Percentiles rank a stretch among this genome's conserved stretches.
Evolutionary conservation across 2,329 filamentous ascomycete genomes (phyloP).

Genomic region (Aspergillus sergii): DNA sequence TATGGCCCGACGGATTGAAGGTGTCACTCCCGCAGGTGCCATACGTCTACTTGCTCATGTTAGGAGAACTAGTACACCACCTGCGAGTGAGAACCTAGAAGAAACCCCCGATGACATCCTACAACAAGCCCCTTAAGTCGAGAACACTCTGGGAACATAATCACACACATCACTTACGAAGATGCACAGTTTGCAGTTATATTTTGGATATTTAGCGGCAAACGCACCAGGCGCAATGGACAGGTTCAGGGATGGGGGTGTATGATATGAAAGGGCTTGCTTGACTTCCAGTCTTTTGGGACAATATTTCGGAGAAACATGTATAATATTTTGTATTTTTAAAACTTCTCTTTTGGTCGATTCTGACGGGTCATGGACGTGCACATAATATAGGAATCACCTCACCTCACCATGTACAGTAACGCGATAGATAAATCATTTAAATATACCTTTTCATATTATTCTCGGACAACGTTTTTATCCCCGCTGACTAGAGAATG

Average conservation of each 20-base stretch:
- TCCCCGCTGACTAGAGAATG: neutral
- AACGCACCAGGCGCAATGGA: neutral
- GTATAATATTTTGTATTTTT: neutral
- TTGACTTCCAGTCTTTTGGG: neutral
- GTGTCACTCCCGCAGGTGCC: slow-evolving; percentile 56
- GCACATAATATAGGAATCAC: neutral
- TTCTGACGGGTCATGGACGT: neutral
- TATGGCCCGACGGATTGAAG: slow-evolving; percentile 86
- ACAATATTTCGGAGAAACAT: neutral
- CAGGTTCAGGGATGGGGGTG: neutral
- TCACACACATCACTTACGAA: neutral
- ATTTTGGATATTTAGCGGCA: neutral
- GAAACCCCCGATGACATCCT: slow-evolving; percentile 21
- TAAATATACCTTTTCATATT: neutral
- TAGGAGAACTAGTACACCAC: slow-evolving; percentile 18
- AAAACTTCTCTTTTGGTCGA: neutral
- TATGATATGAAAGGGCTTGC: neutral
- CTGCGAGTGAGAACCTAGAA: slow-evolving; percentile 12
- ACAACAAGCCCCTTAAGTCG: slow-evolving; percentile 9
- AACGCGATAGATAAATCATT: neutral
- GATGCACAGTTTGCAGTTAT: neutral
- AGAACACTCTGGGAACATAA: neutral
- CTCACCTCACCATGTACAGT: neutral
- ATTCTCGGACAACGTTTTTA: neutral
- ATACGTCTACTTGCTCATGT: slow-evolving; percentile 47